Evolutionary conservation across 176 grass and related monocot species (phyloP).

Genomic region (Ensete ventricosum): DNA sequence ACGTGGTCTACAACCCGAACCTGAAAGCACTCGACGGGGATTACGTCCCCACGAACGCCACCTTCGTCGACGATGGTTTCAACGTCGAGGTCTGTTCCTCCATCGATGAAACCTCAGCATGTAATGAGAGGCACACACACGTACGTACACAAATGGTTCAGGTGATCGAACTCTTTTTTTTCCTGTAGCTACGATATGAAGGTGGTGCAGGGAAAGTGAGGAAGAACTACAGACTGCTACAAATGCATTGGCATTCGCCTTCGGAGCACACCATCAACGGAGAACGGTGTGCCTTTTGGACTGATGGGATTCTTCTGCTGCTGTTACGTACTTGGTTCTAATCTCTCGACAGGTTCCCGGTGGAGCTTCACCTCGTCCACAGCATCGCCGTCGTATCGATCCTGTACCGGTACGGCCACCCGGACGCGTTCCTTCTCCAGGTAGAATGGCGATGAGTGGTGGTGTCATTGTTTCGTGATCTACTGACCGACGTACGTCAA

Average conservation of each 20-base stretch:
- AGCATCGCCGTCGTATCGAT: constrained; percentile 40
- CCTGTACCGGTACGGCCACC: constrained; percentile 46
- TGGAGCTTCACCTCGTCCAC: constrained; percentile 87
- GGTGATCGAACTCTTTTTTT: no score
- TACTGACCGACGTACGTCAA: not conserved
- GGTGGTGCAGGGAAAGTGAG: not conserved
- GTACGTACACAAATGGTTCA: no score
- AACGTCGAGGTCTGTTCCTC: constrained; percentile 55
- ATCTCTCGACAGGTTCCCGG: constrained; percentile 28
- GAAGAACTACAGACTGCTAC: constrained; percentile 5
- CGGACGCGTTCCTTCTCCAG: constrained; percentile 54
- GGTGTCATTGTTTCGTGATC: not conserved
- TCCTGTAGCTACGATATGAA: not conserved
- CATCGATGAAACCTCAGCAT: no score
- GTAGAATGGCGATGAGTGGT: constrained; percentile 7
- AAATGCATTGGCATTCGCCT: constrained; percentile 6
- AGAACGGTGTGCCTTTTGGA: not conserved
- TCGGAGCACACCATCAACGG: not conserved
- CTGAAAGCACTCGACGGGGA: constrained; percentile 48
- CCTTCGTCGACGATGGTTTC: constrained; percentile 56
- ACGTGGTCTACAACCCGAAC: constrained; percentile 24
- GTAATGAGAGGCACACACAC: no score
- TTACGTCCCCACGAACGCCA: constrained; percentile 44
- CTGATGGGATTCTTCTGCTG: not conserved
- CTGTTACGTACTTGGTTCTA: not conserved